These are phyloP conservation scores for Coemansia sp. DNA, from an alignment of 192 early-diverging fungal species.

Conservation along the genomic window DNA sequence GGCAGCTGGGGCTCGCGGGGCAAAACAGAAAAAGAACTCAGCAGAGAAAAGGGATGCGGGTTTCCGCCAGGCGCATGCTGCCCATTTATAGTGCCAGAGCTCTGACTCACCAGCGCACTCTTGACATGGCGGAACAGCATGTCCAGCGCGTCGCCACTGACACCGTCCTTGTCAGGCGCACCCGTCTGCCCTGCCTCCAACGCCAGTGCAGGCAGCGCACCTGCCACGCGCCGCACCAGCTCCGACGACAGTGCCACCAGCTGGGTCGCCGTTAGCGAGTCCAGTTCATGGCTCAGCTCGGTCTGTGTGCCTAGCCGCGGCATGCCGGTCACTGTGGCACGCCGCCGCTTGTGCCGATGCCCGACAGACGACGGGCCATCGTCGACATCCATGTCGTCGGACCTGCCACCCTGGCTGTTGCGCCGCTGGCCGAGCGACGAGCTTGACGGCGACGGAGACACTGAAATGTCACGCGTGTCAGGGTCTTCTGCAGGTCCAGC, in stretches of 20 bases:
- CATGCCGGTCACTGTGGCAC: constrained; percentile 36
- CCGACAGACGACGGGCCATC: background rate
- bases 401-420: background rate
- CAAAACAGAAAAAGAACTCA: constrained; percentile 5
- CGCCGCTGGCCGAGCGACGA: constrained; percentile 13
- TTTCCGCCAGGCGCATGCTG: background rate
- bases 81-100: background rate
- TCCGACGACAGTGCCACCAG: constrained; percentile 48
- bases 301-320: constrained; percentile 11
- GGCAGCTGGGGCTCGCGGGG: constrained; percentile 16
- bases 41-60: background rate
- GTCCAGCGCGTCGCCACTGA: background rate
- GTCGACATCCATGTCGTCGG: constrained; percentile 13
- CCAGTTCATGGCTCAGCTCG: constrained; percentile 21
- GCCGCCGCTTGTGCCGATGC: constrained; percentile 29
- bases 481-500: constrained; percentile 21
- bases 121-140: constrained; percentile 9
- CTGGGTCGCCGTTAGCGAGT: constrained; percentile 37
- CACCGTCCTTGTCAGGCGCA: background rate
- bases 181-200: constrained; percentile 23
- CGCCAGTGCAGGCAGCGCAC: constrained; percentile 39
- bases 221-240: constrained; percentile 47
- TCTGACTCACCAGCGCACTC: constrained; percentile 1
- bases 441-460: constrained; percentile 45
- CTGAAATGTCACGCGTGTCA: constrained; percentile 47